A percentile compares a stretch with the other conserved stretches of the same genome.
phyloP scores from a whole-genome alignment of 768 basidiomycete species.

The Clavaria fumosa region DNA sequence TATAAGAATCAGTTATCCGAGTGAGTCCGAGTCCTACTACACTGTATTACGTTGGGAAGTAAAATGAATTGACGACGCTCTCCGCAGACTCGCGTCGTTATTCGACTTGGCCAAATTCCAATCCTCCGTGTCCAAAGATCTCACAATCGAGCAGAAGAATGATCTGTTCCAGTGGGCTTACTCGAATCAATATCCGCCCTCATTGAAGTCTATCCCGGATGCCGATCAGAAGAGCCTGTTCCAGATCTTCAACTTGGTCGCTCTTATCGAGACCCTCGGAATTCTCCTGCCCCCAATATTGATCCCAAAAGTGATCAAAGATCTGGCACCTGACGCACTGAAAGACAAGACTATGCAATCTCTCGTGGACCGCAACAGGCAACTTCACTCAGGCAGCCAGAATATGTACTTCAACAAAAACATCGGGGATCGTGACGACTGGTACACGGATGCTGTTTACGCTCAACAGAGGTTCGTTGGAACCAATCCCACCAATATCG shows the following conservation, averaged over 20 bases:
- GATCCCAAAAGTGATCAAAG: not conserved
- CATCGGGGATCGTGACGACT: conserved; percentile 18
- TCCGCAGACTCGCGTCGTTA: not conserved
- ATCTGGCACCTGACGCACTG: conserved; percentile 5
- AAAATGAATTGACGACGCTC: not conserved
- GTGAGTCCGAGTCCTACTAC: not conserved
- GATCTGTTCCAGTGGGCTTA: conserved; percentile 10
- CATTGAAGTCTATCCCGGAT: conserved; percentile 10
- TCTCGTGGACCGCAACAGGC: conserved; percentile 10
- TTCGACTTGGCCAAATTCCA: conserved; percentile 7
- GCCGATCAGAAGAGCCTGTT: conserved; percentile 1
- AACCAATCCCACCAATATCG: conserved; percentile 17
- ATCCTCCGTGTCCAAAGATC: conserved; percentile 6
- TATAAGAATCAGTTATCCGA: conserved; percentile 1
- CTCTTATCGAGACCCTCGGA: conserved; percentile 9
- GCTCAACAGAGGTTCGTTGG: conserved; percentile 19
- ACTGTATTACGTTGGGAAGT: not conserved
- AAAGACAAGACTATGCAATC: conserved; percentile 10
- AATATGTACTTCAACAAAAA: conserved; percentile 16
- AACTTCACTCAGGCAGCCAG: conserved; percentile 6
- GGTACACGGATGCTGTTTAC: conserved; percentile 20
- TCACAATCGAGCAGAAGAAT: conserved; percentile 5
- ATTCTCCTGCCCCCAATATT: conserved; percentile 4
- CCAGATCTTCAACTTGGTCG: conserved; percentile 11
- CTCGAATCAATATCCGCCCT: conserved; percentile 13